These are phyloP conservation scores for Phialophora chinensis DNA, from an alignment of 2,329 filamentous ascomycete genomes.

Conservation along the genomic window DNA sequence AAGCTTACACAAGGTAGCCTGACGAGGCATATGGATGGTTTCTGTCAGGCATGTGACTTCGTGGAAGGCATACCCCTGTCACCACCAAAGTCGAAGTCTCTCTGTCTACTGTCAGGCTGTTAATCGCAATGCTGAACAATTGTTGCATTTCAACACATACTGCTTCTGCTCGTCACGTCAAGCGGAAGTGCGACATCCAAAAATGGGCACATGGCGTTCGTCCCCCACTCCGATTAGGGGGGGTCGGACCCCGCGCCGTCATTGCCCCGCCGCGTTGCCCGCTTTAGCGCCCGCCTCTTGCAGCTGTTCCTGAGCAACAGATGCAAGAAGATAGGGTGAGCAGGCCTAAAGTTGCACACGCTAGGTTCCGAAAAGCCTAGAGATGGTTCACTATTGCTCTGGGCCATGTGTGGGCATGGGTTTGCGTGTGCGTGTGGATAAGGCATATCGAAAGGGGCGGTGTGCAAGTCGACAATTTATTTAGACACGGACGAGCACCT, in stretches of 20 bases:
- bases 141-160: background rate
- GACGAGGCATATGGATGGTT: background rate
- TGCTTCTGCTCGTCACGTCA: background rate
- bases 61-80: background rate
- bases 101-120: background rate
- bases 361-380: constrained; percentile 16
- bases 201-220: constrained; percentile 16
- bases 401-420: background rate
- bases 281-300: constrained; percentile 28
- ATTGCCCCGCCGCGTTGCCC: constrained; percentile 14
- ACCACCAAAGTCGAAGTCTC: background rate
- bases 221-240: constrained; percentile 6
- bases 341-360: background rate
- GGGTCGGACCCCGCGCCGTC: constrained; percentile 13
- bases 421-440: constrained; percentile 2
- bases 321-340: constrained; percentile 4
- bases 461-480: constrained; percentile 20
- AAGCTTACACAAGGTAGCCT: background rate
- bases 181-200: constrained; percentile 3
- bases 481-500: constrained; percentile 18
- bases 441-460: constrained; percentile 17
- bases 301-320: constrained; percentile 27
- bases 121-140: background rate
- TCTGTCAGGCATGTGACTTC: background rate
- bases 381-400: constrained; percentile 7